Base-by-base conservation (phyloP, 208 protist genomes). In the Strigomonas culicis region DNA sequence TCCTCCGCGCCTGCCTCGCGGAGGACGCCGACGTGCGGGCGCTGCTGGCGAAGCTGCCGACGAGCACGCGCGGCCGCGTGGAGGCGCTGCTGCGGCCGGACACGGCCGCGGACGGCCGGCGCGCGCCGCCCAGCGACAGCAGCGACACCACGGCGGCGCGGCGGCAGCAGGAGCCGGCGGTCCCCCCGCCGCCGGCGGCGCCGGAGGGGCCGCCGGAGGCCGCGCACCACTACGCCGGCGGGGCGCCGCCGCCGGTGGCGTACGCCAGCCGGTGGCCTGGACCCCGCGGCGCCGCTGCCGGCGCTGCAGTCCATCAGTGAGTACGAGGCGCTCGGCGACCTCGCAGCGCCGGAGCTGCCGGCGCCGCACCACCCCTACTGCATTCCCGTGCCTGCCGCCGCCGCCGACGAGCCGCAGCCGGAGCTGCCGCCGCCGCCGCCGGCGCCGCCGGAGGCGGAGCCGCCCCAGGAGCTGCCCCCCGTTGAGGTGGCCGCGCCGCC, bases 251-350 rank as follows among this genome's bases (percentile, higher is more conserved):
- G 4, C 44, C 44, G 4, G 8, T 21, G 17, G 4, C 6, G 44
- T 39, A 39, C 34, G 34, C 7, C 4, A 52, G 47, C 25, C 47
- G 47, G 6, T 58, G 52, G 52, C n/a, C 25, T 58, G 30, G 52
- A 58, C 52, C 52, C 52, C 52, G 24, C 21, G 22, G 52, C 52
- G 7, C 52, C 52, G 17, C 52, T 58, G 30, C 52, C 52, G 4
- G 52, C 52, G 17, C 52, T 58, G 25, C 52, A 28, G 30, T 32
- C 13, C 6, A 22, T 22, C 3, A 36, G 24, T 7, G 52, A 58
- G 52, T 58, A 58, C 30, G 52, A 58, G 24, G 52, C 17, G 52
- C 17, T 39, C 7, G 30, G 17, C 17, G 52, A 58, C n/a, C n/a
- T n/a, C n/a, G n/a, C n/a, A n/a, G n/a, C n/a, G n/a, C n/a, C n/a